Percentiles rank a stretch among this genome's conserved stretches.
Evolutionary conservation across 176 grass and related monocot species (phyloP).

Genomic region (Dactylis glomerata): DNA sequence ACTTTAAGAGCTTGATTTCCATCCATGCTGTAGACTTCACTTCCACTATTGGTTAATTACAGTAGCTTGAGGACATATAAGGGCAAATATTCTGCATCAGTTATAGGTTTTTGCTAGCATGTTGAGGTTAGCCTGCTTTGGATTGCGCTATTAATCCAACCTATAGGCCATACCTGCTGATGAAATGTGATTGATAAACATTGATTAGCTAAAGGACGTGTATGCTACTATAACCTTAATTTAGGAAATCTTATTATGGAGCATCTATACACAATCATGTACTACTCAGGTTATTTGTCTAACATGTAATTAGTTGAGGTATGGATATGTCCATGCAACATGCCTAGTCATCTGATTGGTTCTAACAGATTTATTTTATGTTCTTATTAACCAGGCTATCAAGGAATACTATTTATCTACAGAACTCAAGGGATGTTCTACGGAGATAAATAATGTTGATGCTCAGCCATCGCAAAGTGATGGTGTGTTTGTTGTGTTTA

Average conservation of each 20-base stretch:
- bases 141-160: not conserved
- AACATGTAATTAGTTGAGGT: not conserved
- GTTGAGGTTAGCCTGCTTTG: not conserved
- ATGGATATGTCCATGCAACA: not conserved
- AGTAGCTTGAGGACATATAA: not conserved
- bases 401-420: conserved; percentile 49
- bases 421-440: conserved; percentile 42
- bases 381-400: conserved; percentile 51
- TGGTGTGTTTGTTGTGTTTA: conserved; percentile 66
- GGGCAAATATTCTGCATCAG: not conserved
- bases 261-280: not conserved
- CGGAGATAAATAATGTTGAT: conserved; percentile 61
- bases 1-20: not conserved
- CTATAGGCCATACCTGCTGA: not conserved
- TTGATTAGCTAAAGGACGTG: not conserved
- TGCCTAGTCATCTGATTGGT: not conserved
- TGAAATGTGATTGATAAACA: not conserved
- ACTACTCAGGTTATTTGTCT: not conserved
- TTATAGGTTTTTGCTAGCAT: not conserved
- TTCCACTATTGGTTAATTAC: not conserved
- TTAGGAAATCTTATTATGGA: not conserved
- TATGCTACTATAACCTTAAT: not conserved
- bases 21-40: not conserved
- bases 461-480: conserved; percentile 46
- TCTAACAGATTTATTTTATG: not conserved